Conservation (phyloP, 2,329 filamentous ascomycete genomes). For the Ophiostoma pallidulum region DNA sequence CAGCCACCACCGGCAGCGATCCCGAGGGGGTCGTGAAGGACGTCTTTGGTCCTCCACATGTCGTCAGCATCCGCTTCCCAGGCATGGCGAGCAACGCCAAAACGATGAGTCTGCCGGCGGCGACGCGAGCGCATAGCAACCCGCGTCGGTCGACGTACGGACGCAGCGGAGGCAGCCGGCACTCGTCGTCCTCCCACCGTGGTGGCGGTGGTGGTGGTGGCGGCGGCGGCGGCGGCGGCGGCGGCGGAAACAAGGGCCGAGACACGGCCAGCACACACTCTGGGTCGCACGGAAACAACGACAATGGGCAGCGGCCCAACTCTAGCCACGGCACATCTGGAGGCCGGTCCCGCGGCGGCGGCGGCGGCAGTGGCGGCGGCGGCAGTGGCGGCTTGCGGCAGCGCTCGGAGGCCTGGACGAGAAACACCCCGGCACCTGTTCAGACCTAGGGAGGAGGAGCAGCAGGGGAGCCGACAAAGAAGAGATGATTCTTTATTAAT, state of each 20-base stretch:
- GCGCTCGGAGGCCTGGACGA: slow-evolving; percentile 15
- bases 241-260: slow-evolving; percentile 6
- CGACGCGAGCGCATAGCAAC: slow-evolving; percentile 16
- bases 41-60: slow-evolving; percentile 30
- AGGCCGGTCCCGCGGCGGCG: slow-evolving; percentile 11
- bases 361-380: no score
- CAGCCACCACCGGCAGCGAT: slow-evolving; percentile 32
- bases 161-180: slow-evolving; percentile 13
- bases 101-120: slow-evolving; percentile 25
- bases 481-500: no score
- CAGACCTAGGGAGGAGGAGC: slow-evolving; percentile 2
- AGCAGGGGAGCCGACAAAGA: no score
- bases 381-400: slow-evolving; percentile 10
- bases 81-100: slow-evolving; percentile 31
- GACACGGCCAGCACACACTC: slow-evolving; percentile 12
- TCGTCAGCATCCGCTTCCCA: slow-evolving; percentile 36
- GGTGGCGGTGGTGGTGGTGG: no score
- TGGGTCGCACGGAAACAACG: slow-evolving; percentile 13
- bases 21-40: slow-evolving; percentile 26
- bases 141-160: slow-evolving; percentile 11
- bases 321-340: slow-evolving; percentile 4
- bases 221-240: background rate
- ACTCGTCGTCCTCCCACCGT: background rate
- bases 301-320: background rate
- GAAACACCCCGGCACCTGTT: slow-evolving; percentile 7